Conservation (phyloP, 768 basidiomycete species). For the Tremella mesenterica region DNA sequence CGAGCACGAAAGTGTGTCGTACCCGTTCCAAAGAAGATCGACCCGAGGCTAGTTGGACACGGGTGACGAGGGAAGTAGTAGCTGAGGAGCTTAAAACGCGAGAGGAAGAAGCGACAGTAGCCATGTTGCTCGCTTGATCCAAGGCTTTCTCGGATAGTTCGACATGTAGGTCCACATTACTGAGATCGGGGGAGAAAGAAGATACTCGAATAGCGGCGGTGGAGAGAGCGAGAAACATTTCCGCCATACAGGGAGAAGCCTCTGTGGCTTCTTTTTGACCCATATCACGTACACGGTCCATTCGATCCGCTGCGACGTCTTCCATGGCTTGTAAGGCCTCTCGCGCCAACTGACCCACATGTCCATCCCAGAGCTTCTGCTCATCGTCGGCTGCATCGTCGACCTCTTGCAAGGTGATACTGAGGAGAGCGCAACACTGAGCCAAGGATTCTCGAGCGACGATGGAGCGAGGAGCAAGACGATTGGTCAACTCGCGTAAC, state of each 20-base stretch:
- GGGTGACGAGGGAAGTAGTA: slow-evolving; percentile 35
- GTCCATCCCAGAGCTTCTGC: slow-evolving; percentile 29
- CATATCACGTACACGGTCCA: slow-evolving; percentile 27
- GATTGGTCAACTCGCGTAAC: slow-evolving; percentile 21
- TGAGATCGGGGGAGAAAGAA: slow-evolving; percentile 21
- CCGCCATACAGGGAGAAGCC: slow-evolving; percentile 29
- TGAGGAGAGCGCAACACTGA: slow-evolving; percentile 30
- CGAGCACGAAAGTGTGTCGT: slow-evolving; percentile 37
- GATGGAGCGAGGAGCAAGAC: slow-evolving; percentile 29
- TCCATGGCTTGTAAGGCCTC: slow-evolving; percentile 35
- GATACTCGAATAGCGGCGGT: slow-evolving; percentile 31
- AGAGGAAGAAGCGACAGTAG: slow-evolving; percentile 26
- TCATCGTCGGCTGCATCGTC: slow-evolving; percentile 31
- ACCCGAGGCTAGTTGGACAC: slow-evolving; percentile 37
- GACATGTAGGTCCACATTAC: slow-evolving; percentile 30
- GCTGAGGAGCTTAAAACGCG: slow-evolving; percentile 26
- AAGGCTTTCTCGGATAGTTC: slow-evolving; percentile 40
- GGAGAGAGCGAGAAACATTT: slow-evolving; percentile 34
- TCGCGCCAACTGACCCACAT: slow-evolving; percentile 31
- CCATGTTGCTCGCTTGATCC: slow-evolving; percentile 42
- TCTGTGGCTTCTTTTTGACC: slow-evolving; percentile 16
- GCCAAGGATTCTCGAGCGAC: slow-evolving; percentile 32
- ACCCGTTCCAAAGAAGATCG: slow-evolving; percentile 31
- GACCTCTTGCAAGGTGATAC: slow-evolving; percentile 19
- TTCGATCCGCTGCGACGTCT: slow-evolving; percentile 35